Conservation (phyloP, 1,139 yeast genomes). For the Kodamaea sp. region DNA sequence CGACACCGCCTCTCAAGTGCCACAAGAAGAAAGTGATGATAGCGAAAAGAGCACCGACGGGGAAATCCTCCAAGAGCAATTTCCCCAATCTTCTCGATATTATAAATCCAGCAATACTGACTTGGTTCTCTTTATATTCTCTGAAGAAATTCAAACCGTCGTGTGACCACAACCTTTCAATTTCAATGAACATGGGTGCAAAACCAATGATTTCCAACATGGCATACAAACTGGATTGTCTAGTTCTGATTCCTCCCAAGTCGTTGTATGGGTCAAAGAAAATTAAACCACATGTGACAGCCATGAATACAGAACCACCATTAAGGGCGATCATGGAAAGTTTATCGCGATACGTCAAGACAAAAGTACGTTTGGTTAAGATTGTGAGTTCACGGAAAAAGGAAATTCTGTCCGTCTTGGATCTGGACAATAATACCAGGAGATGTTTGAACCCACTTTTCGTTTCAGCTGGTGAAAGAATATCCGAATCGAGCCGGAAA, state of each 20-base stretch:
- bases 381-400: constrained; percentile 19
- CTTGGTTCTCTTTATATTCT: constrained; percentile 24
- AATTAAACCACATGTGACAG: constrained; percentile 24
- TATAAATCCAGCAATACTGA: constrained; percentile 23
- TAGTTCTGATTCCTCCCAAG: constrained; percentile 23
- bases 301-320: constrained; percentile 21
- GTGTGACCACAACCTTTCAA: constrained; percentile 22
- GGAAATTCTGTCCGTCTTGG: constrained; percentile 16
- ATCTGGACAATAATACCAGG: constrained; percentile 12
- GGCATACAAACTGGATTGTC: constrained; percentile 21
- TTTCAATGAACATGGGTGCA: constrained; percentile 25
- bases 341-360: constrained; percentile 20
- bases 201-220: constrained; percentile 27
- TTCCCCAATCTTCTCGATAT: constrained; percentile 24
- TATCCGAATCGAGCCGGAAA: not conserved
- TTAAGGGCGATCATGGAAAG: constrained; percentile 20
- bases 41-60: constrained; percentile 21
- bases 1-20: constrained; percentile 23
- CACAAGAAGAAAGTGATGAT: constrained; percentile 25
- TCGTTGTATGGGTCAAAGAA: constrained; percentile 20
- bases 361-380: constrained; percentile 21
- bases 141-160: constrained; percentile 24
- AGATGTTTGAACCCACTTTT: constrained; percentile 12
- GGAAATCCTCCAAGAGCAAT: constrained; percentile 23
- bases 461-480: constrained; percentile 7